Percentiles rank a stretch among this genome's conserved stretches.
phyloP scores from a whole-genome alignment of 2,329 filamentous ascomycete genomes.

The Aspergillus sp. region DNA sequence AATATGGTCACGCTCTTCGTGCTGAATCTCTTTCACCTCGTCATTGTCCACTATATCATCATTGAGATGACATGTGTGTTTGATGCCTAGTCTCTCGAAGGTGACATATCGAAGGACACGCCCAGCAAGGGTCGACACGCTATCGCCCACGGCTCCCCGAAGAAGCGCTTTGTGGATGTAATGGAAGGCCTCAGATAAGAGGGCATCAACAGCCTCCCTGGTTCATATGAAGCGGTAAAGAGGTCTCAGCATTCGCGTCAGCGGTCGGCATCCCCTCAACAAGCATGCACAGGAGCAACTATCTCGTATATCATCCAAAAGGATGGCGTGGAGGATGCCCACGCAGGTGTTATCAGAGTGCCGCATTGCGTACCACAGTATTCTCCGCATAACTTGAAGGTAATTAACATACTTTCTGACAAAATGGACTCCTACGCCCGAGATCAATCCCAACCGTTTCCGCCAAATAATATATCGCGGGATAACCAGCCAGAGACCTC shows the following conservation, averaged over 20 bases:
- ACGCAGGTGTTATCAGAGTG: background rate
- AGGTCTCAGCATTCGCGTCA: background rate
- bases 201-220: background rate
- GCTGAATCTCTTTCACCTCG: background rate
- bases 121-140: background rate
- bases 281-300: slow-evolving; percentile 2
- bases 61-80: background rate
- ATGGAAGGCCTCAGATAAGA: background rate
- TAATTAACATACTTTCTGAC: too few species aligned
- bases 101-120: background rate
- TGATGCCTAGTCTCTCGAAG: background rate
- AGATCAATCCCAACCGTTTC: background rate
- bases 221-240: background rate
- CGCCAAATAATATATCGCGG: background rate
- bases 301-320: slow-evolving; percentile 1
- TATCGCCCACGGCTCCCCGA: background rate
- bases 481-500: background rate
- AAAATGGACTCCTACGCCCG: too few species aligned
- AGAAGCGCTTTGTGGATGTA: background rate
- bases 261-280: background rate
- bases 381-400: background rate
- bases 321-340: background rate
- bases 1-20: background rate
- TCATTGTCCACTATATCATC: background rate
- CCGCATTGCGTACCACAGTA: background rate